Evolutionary conservation across 805 yeast species (phyloP).

Genomic region (Wickerhamomyces queroliae): DNA sequence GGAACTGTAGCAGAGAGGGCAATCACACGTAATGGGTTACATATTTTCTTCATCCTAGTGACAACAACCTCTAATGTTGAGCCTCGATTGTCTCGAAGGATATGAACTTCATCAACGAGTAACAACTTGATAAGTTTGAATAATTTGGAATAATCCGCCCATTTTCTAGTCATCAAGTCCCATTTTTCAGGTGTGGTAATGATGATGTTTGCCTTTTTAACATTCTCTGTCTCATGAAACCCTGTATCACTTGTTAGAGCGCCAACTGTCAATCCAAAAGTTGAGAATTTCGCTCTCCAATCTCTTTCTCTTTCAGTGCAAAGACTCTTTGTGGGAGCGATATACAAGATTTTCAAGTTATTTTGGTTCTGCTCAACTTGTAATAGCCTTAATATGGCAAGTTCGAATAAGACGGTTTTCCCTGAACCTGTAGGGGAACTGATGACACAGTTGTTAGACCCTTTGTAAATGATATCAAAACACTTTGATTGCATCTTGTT

Average conservation of each 20-base stretch:
- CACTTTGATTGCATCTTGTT: slow-evolving; percentile 48
- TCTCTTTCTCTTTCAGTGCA: slow-evolving; percentile 43
- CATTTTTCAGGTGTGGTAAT: slow-evolving; percentile 61
- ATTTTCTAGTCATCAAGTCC: slow-evolving; percentile 49
- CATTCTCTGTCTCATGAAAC: slow-evolving; percentile 36
- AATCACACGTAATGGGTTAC: slow-evolving; percentile 32
- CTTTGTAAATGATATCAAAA: slow-evolving; percentile 30
- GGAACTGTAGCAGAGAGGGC: slow-evolving; percentile 51
- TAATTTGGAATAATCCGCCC: slow-evolving; percentile 35
- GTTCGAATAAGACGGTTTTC: slow-evolving; percentile 48
- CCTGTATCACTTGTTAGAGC: slow-evolving; percentile 52
- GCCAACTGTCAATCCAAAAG: slow-evolving; percentile 37
- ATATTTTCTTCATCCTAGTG: slow-evolving; percentile 40
- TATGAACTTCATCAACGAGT: slow-evolving; percentile 42
- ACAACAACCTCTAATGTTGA: slow-evolving; percentile 42
- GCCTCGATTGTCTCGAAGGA: slow-evolving; percentile 39
- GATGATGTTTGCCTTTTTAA: slow-evolving; percentile 43
- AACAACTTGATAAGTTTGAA: slow-evolving; percentile 40
- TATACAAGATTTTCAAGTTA: slow-evolving; percentile 35
- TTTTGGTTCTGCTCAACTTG: slow-evolving; percentile 19
- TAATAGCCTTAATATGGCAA: slow-evolving; percentile 38
- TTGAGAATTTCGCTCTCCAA: slow-evolving; percentile 38
- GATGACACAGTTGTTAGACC: slow-evolving; percentile 36
- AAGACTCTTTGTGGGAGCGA: slow-evolving; percentile 57
- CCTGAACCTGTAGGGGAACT: slow-evolving; percentile 60